phyloP scores from a whole-genome alignment of 2,329 filamentous ascomycete species.

The Penicillium sp. region DNA sequence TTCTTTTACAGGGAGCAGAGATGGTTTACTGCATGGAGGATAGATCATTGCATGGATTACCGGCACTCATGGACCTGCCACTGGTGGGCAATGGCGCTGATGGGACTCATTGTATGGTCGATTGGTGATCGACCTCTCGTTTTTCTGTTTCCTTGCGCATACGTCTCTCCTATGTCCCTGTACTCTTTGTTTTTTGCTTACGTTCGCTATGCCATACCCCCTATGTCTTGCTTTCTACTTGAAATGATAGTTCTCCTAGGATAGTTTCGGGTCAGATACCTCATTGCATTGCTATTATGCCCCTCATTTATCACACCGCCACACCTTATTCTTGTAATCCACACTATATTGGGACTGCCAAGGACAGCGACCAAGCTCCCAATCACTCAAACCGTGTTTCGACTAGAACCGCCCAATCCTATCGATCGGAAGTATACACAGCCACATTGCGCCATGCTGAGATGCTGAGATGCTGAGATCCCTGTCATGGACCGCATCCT shows the following conservation, averaged over 20 bases:
- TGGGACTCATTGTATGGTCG: constrained; percentile 15
- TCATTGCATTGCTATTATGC: constrained; percentile 11
- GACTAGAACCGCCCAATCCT: constrained; percentile 3
- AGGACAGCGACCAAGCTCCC: not conserved
- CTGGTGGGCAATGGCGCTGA: constrained; percentile 26
- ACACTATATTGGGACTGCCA: too few species aligned
- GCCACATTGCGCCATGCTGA: constrained; percentile 9
- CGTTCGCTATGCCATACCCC: constrained; percentile 19
- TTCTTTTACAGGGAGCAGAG: not conserved
- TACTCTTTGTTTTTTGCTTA: constrained; percentile 1
- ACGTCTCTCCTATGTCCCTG: constrained; percentile 7
- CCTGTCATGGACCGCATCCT: not conserved
- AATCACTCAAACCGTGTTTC: not conserved
- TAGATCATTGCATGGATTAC: constrained; percentile 24
- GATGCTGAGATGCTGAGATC: not conserved
- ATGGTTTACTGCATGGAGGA: constrained; percentile 16
- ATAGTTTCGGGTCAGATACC: constrained; percentile 13
- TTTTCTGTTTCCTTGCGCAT: constrained; percentile 14
- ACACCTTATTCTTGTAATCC: not conserved
- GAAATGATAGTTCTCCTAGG: constrained; percentile 2
- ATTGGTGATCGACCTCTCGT: constrained; percentile 17
- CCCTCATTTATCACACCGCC: not conserved
- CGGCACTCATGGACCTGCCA: constrained; percentile 23
- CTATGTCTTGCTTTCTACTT: constrained; percentile 8
- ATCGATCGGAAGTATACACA: constrained; percentile 11